phyloP scores from a whole-genome alignment of 345 rosid species.

The Brassica juncea region DNA sequence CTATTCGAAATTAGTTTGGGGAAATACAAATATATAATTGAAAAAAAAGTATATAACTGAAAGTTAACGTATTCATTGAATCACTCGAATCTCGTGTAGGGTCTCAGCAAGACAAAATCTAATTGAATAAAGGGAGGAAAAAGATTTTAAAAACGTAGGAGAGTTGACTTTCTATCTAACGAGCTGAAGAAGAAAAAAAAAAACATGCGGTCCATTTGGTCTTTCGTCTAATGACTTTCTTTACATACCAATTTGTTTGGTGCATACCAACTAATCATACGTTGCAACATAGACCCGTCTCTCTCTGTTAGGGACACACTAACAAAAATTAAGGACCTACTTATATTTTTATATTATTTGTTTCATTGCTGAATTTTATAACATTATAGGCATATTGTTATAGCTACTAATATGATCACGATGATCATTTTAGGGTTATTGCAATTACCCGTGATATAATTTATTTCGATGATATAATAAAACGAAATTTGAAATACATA shows the following conservation, averaged over 20 bases:
- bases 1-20: too few relatives aligned
- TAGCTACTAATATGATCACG: not conserved
- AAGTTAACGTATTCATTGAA: too few relatives aligned
- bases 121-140: too few relatives aligned
- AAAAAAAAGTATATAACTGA: too few relatives aligned
- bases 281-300: slow-evolving; percentile 29
- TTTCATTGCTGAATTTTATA: not conserved
- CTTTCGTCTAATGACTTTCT: slow-evolving; percentile 26
- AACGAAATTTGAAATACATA: not conserved
- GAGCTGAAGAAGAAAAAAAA: not conserved
- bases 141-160: not conserved
- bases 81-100: too few relatives aligned
- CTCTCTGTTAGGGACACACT: slow-evolving; percentile 10
- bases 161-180: slow-evolving; percentile 8
- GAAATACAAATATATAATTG: too few relatives aligned
- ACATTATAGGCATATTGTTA: not conserved
- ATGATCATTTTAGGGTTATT: not conserved
- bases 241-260: not conserved
- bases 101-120: too few relatives aligned
- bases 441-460: not conserved
- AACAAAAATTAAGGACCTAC: not conserved
- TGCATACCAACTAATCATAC: slow-evolving; percentile 6
- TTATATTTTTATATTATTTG: not conserved
- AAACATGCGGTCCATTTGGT: slow-evolving; percentile 28
- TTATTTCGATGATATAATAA: not conserved